Percentiles rank a stretch among this genome's conserved stretches.
Evolutionary conservation across 1,284 basidiomycete genomes (phyloP).

Genomic region (Phlebopus sp.): DNA sequence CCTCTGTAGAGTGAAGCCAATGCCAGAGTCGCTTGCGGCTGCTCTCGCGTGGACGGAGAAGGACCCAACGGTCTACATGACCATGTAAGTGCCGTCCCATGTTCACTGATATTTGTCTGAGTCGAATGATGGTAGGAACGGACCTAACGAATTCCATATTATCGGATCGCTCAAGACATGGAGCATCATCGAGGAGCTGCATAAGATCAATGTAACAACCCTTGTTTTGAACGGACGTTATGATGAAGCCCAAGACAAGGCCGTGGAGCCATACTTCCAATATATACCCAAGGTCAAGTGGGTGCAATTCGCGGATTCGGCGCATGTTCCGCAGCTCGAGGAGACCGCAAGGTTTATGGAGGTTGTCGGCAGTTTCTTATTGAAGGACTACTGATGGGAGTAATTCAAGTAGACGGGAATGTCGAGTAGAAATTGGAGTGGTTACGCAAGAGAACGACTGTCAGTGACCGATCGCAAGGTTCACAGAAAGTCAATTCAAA

Average conservation of each 20-base stretch:
- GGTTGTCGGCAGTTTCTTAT: constrained; percentile 37
- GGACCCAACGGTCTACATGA: constrained; percentile 49
- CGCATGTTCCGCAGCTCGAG: constrained; percentile 46
- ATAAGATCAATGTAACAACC: constrained; percentile 46
- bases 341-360: constrained; percentile 45
- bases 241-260: constrained; percentile 48
- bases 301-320: constrained; percentile 44
- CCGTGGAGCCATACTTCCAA: constrained; percentile 44
- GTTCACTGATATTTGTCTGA: neutral
- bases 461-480: neutral
- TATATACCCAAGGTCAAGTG: constrained; percentile 45
- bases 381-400: constrained; percentile 8
- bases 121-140: constrained; percentile 37
- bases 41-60: constrained; percentile 32
- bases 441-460: neutral
- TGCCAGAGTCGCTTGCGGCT: constrained; percentile 35
- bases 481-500: neutral
- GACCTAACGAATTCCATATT: constrained; percentile 50
- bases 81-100: constrained; percentile 35
- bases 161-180: constrained; percentile 49
- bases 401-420: neutral
- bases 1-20: constrained; percentile 45
- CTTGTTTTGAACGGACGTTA: constrained; percentile 50
- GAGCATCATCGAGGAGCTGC: constrained; percentile 42
- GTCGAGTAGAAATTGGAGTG: neutral